Conservation (phyloP, 1,284 basidiomycete genomes). For the Ustilago tritici region DNA sequence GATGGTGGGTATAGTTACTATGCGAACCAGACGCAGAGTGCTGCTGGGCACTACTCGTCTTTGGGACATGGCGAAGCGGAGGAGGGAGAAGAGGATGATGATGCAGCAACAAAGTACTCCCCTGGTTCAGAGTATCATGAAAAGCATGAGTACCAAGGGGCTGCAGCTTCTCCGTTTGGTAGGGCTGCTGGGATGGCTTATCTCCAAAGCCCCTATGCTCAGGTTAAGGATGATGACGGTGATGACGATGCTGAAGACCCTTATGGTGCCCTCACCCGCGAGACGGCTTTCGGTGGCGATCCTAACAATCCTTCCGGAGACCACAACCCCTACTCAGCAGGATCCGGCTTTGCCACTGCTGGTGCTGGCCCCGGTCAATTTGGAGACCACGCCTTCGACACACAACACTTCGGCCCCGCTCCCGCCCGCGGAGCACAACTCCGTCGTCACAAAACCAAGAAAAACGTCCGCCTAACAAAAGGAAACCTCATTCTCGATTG, state of each 20-base stretch:
- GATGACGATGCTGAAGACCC: slow-evolving; percentile 27
- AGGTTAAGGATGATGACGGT: slow-evolving; percentile 20
- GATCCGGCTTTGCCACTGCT: not conserved
- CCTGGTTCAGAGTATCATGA: slow-evolving; percentile 47
- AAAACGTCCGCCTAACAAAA: slow-evolving; percentile 67
- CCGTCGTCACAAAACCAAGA: slow-evolving; percentile 70
- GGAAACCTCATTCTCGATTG: slow-evolving; percentile 70
- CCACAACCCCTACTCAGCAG: slow-evolving; percentile 12
- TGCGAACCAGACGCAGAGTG: slow-evolving; percentile 26
- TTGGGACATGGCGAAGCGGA: slow-evolving; percentile 32
- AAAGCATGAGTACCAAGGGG: slow-evolving; percentile 24
- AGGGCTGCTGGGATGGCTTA: slow-evolving; percentile 21
- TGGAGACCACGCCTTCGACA: slow-evolving; percentile 50
- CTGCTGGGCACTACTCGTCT: slow-evolving; percentile 37
- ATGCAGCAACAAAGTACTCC: slow-evolving; percentile 48
- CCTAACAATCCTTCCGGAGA: slow-evolving; percentile 4
- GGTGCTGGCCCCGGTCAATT: slow-evolving; percentile 8
- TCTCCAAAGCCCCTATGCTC: slow-evolving; percentile 41
- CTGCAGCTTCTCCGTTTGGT: slow-evolving; percentile 21
- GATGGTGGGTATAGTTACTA: slow-evolving; percentile 36
- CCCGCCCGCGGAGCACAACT: slow-evolving; percentile 63
- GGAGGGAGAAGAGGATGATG: slow-evolving; percentile 37
- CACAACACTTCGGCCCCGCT: slow-evolving; percentile 67
- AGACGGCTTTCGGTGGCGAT: slow-evolving; percentile 27
- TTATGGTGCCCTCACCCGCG: slow-evolving; percentile 30